phyloP scores from a whole-genome alignment of 2,329 filamentous ascomycete species.

The Metarhizium robertsii region DNA sequence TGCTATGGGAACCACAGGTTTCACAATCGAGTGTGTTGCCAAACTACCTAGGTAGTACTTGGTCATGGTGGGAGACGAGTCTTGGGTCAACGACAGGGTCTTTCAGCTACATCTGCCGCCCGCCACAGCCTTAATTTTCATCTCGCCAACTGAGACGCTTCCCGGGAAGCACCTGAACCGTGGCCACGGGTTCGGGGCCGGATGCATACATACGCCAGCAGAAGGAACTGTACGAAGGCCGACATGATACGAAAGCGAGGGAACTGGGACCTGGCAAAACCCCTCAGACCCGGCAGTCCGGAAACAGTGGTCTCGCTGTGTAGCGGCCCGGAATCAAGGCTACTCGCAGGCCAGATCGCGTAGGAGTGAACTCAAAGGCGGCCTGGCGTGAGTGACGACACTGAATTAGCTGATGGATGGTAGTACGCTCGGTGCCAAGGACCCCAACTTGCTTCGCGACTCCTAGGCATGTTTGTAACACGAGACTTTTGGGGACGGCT shows the following conservation, averaged over 20 bases:
- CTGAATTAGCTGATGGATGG: slow-evolving; percentile 1
- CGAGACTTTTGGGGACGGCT: background rate
- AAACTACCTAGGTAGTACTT: background rate
- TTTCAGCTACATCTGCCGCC: background rate
- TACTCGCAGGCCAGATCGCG: slow-evolving; percentile 5
- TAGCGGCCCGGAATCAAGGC: slow-evolving; percentile 3
- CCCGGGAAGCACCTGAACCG: background rate
- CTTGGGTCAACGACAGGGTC: background rate
- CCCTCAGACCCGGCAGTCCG: slow-evolving; percentile 3
- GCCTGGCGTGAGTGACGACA: background rate
- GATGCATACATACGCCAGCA: slow-evolving; percentile 5
- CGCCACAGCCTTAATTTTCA: background rate
- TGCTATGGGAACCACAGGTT: slow-evolving; percentile 3
- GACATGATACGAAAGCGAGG: background rate
- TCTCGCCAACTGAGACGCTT: slow-evolving; percentile 9
- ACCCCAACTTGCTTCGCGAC: background rate
- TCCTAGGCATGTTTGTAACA: background rate
- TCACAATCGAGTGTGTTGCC: background rate
- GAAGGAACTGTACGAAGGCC: background rate
- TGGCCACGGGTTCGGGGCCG: background rate
- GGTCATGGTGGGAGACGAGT: background rate
- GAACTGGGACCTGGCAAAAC: background rate
- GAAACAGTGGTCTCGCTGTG: slow-evolving; percentile 1
- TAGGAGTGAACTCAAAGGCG: slow-evolving; percentile 1
- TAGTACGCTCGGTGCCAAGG: slow-evolving; percentile 1